These are phyloP conservation scores for Leucosporidium yakuticum DNA, from an alignment of 768 basidiomycete species.

Conservation along the genomic window DNA sequence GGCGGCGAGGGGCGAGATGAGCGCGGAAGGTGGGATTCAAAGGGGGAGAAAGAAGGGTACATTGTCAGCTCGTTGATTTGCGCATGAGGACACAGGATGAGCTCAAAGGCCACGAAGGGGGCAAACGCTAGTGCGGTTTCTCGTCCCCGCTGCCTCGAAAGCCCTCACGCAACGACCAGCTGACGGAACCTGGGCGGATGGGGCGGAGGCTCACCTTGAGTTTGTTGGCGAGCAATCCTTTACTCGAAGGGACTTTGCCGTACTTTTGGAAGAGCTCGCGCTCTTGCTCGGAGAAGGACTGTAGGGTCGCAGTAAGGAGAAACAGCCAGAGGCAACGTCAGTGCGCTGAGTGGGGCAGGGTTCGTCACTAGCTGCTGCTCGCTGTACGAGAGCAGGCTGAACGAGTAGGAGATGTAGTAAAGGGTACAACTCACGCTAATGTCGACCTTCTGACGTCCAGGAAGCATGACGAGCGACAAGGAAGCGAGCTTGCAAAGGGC, in stretches of 20 bases:
- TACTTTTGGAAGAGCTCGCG: constrained; percentile 89
- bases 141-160: neutral
- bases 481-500: no score
- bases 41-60: neutral
- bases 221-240: constrained; percentile 89
- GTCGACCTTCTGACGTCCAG: constrained; percentile 85
- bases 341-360: neutral
- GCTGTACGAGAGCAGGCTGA: no score
- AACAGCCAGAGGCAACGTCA: neutral
- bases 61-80: neutral
- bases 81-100: neutral
- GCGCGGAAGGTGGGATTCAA: neutral
- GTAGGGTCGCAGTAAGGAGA: neutral
- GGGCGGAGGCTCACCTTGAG: constrained; percentile 63
- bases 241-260: constrained; percentile 87
- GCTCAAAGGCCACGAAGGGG: neutral
- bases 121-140: neutral
- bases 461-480: constrained; percentile 58
- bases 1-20: neutral
- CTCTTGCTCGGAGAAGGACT: constrained; percentile 84
- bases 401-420: constrained; percentile 11
- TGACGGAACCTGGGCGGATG: neutral
- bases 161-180: neutral
- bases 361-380: neutral
- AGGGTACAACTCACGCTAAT: constrained; percentile 63